A percentile compares a stretch with the other conserved stretches of the same genome.
These are phyloP conservation scores for Moesziomyces sp. DNA, from an alignment of 1,284 basidiomycete genomes.

Conservation along the genomic window DNA sequence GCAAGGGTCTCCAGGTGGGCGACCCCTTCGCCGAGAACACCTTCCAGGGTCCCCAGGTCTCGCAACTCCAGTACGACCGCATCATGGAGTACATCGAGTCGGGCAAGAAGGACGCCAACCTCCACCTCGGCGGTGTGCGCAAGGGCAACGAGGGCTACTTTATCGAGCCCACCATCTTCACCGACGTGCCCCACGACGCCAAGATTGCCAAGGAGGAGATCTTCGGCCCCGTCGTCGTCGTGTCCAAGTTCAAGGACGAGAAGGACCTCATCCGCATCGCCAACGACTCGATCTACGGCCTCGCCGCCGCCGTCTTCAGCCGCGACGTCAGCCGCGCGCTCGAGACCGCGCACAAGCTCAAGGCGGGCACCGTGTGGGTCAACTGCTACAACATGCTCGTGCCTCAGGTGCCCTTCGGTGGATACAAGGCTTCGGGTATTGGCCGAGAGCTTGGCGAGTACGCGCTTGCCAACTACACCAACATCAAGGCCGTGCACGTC, in stretches of 20 bases:
- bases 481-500: constrained; percentile 83
- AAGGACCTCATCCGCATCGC: constrained; percentile 79
- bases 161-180: constrained; percentile 72
- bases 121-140: constrained; percentile 78
- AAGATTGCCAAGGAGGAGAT: constrained; percentile 77
- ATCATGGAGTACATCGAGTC: constrained; percentile 89
- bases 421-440: constrained; percentile 60
- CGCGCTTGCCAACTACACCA: constrained; percentile 76
- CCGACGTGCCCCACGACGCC: constrained; percentile 74
- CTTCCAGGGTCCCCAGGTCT: constrained; percentile 90
- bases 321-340: constrained; percentile 81
- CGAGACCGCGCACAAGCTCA: constrained; percentile 78
- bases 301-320: constrained; percentile 87
- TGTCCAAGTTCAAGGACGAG: constrained; percentile 69
- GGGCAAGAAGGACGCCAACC: constrained; percentile 80
- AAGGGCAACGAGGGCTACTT: constrained; percentile 75
- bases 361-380: constrained; percentile 85
- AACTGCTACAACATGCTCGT: constrained; percentile 71
- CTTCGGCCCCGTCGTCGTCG: constrained; percentile 80
- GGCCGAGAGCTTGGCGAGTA: constrained; percentile 65
- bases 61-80: constrained; percentile 81
- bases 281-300: constrained; percentile 83
- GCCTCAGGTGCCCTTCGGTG: constrained; percentile 52
- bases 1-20: constrained; percentile 74
- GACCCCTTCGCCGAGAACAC: constrained; percentile 80